phyloP scores from a whole-genome alignment of 441 rosid genomes.

The Adansonia grandidieri region DNA sequence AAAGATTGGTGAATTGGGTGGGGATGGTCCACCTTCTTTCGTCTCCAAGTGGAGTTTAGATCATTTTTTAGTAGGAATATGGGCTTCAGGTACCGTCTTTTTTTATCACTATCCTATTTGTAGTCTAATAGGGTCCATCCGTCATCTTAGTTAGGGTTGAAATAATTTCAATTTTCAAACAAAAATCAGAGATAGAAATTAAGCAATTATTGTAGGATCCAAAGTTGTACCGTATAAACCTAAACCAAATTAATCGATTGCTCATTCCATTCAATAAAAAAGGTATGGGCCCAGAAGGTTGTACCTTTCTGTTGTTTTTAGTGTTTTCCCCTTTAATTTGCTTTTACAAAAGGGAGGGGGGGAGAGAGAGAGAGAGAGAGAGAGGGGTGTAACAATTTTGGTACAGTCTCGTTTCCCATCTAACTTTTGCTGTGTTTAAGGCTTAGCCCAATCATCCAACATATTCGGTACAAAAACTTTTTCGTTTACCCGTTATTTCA shows the following conservation, averaged over 20 bases:
- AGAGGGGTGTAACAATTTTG: no score
- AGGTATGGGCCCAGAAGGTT: neutral
- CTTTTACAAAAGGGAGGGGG: neutral
- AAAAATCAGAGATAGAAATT: neutral
- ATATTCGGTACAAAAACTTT: no score
- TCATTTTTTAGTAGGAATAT: neutral
- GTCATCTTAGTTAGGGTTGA: neutral
- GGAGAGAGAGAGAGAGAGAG: no score
- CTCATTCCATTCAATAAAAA: neutral
- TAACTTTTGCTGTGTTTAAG: neutral
- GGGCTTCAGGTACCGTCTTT: neutral
- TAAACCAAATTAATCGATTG: no score
- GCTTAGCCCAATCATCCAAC: neutral
- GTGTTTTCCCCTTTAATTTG: neutral
- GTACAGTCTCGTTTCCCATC: neutral
- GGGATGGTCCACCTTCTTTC: neutral
- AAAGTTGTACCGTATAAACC: no score
- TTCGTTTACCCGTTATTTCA: no score
- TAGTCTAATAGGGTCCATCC: neutral
- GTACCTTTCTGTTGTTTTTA: neutral
- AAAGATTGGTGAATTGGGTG: slow-evolving; percentile 4
- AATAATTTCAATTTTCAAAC: neutral
- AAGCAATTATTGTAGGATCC: neutral
- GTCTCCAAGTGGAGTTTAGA: neutral
- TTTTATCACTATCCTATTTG: neutral